These are phyloP conservation scores for Rhodotorula kratochvilovae DNA, from an alignment of 768 basidiomycete species.

Conservation along the genomic window DNA sequence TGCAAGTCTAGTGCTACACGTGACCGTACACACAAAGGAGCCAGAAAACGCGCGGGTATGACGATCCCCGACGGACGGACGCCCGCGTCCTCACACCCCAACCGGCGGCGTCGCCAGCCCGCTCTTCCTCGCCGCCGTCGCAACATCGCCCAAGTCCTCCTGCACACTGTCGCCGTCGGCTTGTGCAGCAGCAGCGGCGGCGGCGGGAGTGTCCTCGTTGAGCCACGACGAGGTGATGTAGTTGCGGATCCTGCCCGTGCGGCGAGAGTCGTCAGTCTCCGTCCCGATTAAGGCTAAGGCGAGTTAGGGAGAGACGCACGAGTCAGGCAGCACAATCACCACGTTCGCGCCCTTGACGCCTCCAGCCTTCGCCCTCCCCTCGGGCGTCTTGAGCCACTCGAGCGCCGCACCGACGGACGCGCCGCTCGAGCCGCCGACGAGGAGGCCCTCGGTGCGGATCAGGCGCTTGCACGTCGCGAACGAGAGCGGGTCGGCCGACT, in stretches of 20 bases:
- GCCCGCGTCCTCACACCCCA: no score
- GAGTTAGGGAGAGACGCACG: constrained; percentile 54
- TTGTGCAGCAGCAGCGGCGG: not conserved
- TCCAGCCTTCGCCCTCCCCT: constrained; percentile 59
- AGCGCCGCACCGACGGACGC: constrained; percentile 74
- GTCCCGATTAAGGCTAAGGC: not conserved
- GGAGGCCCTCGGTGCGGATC: constrained; percentile 78
- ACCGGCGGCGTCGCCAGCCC: constrained; percentile 3
- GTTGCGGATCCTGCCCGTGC: constrained; percentile 38
- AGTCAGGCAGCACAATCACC: constrained; percentile 82
- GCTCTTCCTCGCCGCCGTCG: not conserved
- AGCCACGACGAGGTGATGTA: constrained; percentile 43
- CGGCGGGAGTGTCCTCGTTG: not conserved
- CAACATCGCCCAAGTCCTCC: not conserved
- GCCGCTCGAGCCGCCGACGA: constrained; percentile 91
- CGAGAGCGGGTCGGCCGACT: constrained; percentile 73
- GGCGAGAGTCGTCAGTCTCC: no score
- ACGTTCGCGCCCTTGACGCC: constrained; percentile 74
- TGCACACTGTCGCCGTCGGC: not conserved
- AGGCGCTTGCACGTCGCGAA: constrained; percentile 68
- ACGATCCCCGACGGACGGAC: no score
- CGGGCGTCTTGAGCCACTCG: constrained; percentile 65
- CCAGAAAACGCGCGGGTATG: no score
- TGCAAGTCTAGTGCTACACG: no score
- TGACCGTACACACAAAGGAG: no score